These are phyloP conservation scores for Xerophyta viscosa DNA, from an alignment of 106 monocot genomes.

Conservation along the genomic window DNA sequence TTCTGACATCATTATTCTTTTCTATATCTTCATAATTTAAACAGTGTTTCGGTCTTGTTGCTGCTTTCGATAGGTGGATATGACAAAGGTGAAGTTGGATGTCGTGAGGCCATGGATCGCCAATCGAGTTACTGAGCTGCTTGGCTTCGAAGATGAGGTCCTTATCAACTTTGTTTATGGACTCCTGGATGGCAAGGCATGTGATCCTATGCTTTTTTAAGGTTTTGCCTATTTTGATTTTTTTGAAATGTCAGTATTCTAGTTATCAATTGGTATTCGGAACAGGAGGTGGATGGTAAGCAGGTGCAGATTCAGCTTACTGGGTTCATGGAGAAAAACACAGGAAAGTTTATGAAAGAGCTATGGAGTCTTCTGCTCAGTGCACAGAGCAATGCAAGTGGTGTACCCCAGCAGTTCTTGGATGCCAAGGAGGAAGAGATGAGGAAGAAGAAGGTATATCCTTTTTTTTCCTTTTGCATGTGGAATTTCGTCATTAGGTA, in stretches of 20 bases:
- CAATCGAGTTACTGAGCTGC: conserved; percentile 71
- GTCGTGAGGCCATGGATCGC: conserved; percentile 97
- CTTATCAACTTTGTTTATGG: conserved; percentile 93
- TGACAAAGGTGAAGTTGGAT: conserved; percentile 91
- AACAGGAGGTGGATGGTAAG: conserved; percentile 76
- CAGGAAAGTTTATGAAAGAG: conserved; percentile 96
- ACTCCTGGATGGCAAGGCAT: conserved; percentile 71
- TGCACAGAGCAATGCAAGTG: conserved; percentile 87
- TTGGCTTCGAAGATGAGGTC: conserved; percentile 98
- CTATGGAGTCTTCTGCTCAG: conserved; percentile 82
- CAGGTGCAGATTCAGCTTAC: conserved; percentile 92
- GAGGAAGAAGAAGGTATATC: conserved; percentile 67
- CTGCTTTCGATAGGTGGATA: conserved; percentile 48
- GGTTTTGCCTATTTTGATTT: conserved; percentile 1
- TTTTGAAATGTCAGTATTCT: not conserved
- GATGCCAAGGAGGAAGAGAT: conserved; percentile 88
- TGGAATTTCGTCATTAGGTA: no score
- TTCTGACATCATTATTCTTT: not conserved
- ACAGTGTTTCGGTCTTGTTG: not conserved
- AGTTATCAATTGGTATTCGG: not conserved
- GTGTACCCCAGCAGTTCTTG: conserved; percentile 94
- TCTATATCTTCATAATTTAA: not conserved
- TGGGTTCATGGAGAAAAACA: conserved; percentile 97
- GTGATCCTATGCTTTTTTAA: not conserved
- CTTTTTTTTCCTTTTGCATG: not conserved